Conservation (phyloP, 805 yeast genomes). For the Naumovozyma dairenensis region DNA sequence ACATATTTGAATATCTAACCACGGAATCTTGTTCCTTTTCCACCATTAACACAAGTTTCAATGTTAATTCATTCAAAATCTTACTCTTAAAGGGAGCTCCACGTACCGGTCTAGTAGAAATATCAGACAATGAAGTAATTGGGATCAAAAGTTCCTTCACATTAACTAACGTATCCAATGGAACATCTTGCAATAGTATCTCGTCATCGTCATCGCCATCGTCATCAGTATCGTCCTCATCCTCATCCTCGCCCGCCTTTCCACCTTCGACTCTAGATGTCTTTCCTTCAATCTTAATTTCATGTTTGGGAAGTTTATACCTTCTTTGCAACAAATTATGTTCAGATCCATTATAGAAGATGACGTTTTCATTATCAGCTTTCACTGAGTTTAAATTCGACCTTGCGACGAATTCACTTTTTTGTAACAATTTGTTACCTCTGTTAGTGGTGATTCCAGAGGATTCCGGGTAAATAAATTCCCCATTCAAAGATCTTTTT, state of each 20-base stretch:
- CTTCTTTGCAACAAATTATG: constrained; percentile 26
- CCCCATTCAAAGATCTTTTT: constrained; percentile 23
- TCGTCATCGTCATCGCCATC: constrained; percentile 30
- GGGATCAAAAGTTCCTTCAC: constrained; percentile 62
- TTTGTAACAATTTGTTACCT: constrained; percentile 47
- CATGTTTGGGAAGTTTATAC: constrained; percentile 20
- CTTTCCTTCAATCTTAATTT: no score
- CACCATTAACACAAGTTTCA: constrained; percentile 65
- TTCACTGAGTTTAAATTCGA: constrained; percentile 31
- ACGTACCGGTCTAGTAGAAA: constrained; percentile 62
- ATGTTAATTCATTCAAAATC: constrained; percentile 52
- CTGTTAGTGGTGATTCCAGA: constrained; percentile 38
- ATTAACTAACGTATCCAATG: constrained; percentile 41
- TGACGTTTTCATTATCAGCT: constrained; percentile 20
- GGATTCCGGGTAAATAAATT: constrained; percentile 16
- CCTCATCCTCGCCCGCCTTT: constrained; percentile 6
- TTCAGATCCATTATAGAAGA: constrained; percentile 30
- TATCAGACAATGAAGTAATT: constrained; percentile 68
- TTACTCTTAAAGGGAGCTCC: constrained; percentile 47
- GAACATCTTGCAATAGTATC: constrained; percentile 18
- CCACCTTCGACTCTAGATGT: neutral
- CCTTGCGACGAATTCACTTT: constrained; percentile 38
- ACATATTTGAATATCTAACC: constrained; percentile 56
- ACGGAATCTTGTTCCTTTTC: constrained; percentile 74
- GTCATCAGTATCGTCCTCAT: constrained; percentile 13